A percentile compares a stretch with the other conserved stretches of the same genome.
These are phyloP conservation scores for Xanthoceras sorbifolium DNA, from an alignment of 345 rosid species.

Conservation along the genomic window DNA sequence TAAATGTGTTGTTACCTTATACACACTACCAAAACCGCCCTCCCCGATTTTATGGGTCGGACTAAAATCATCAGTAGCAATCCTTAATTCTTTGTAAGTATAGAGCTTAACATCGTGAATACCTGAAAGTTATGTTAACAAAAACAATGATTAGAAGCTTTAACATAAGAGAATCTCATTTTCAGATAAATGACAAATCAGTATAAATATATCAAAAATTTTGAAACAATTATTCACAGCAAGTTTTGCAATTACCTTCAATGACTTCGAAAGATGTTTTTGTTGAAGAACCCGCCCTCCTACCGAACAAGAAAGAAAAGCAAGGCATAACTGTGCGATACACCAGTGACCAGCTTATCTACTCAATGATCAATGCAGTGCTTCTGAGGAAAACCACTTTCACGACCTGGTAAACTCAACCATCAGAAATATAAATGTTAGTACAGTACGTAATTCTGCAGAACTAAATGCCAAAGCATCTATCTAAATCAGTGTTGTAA, in stretches of 20 bases:
- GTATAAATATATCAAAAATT: neutral
- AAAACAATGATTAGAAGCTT: conserved; percentile 23
- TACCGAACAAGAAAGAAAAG: conserved; percentile 52
- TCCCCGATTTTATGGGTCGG: conserved; percentile 73
- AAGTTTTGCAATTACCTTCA: conserved; percentile 52
- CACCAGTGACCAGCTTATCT: conserved; percentile 29
- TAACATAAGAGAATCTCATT: neutral
- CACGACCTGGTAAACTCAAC: conserved; percentile 31
- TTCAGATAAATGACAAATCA: neutral
- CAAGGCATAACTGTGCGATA: conserved; percentile 55
- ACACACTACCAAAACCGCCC: conserved; percentile 96
- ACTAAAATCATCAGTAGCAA: conserved; percentile 75
- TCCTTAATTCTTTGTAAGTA: conserved; percentile 62
- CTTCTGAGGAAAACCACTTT: conserved; percentile 22
- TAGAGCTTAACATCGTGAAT: conserved; percentile 54
- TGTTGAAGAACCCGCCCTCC: conserved; percentile 22
- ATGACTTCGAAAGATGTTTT: conserved; percentile 37
- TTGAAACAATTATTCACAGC: neutral
- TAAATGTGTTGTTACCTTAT: conserved; percentile 54
- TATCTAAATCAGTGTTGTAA: neutral
- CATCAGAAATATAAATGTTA: conserved; percentile 17
- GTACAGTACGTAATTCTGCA: conserved; percentile 6
- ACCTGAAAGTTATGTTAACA: conserved; percentile 52
- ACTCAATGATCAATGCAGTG: conserved; percentile 20
- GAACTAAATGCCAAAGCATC: conserved; percentile 7